A percentile compares a stretch with the other conserved stretches of the same genome.
Evolutionary conservation across 331 rosid genomes (phyloP).

Genomic region (Acacia pycnantha): DNA sequence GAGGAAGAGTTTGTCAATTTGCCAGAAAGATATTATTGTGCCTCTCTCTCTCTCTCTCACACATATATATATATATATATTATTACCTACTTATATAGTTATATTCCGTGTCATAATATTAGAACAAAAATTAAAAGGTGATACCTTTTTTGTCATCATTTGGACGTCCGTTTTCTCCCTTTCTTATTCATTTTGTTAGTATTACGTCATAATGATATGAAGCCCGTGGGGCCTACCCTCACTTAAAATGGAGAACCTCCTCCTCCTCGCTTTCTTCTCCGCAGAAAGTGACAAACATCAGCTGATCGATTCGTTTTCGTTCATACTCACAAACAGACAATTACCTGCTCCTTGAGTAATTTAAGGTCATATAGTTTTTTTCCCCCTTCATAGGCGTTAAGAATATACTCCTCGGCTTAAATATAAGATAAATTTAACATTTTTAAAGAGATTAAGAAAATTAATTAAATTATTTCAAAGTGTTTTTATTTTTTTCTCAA

Average conservation of each 20-base stretch:
- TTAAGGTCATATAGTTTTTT: no score
- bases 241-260: background rate
- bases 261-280: no score
- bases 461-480: no score
- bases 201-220: background rate
- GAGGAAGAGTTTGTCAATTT: background rate
- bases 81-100: no score
- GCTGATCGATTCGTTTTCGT: background rate
- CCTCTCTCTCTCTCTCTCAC: no score
- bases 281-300: no score
- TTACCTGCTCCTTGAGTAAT: background rate
- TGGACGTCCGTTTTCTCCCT: background rate
- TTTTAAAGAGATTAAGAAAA: no score
- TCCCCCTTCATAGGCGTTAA: no score
- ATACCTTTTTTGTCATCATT: conserved; percentile 9
- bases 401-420: no score
- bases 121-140: background rate
- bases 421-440: no score
- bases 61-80: no score
- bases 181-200: background rate
- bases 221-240: background rate
- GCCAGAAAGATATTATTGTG: background rate
- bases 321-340: background rate
- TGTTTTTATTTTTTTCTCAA: no score
- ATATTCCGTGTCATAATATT: background rate